These are phyloP conservation scores for Sporothrix variecibatus DNA, from an alignment of 2,329 filamentous ascomycete genomes.

Conservation along the genomic window DNA sequence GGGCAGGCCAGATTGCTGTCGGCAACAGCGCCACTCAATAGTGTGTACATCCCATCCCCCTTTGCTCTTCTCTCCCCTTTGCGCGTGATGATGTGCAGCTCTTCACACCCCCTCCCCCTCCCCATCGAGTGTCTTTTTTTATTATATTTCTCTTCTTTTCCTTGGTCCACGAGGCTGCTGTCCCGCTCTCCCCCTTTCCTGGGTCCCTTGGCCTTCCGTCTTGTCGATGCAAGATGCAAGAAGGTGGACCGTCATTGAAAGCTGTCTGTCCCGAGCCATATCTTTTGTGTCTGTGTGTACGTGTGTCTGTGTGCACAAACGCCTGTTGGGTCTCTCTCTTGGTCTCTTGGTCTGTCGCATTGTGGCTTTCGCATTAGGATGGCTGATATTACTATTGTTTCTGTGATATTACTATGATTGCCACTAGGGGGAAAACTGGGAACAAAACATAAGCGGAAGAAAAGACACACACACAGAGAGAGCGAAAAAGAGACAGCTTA, in stretches of 20 bases:
- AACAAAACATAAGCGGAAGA: conserved; percentile 15
- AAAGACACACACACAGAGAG: background rate
- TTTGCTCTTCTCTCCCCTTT: background rate
- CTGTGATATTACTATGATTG: conserved; percentile 22
- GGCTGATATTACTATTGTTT: conserved; percentile 20
- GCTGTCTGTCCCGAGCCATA: background rate
- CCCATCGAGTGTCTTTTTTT: background rate
- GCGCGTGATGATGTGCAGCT: conserved; percentile 2
- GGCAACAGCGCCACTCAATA: conserved; percentile 27
- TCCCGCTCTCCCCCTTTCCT: conserved; percentile 12
- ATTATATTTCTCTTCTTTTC: background rate
- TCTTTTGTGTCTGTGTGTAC: background rate
- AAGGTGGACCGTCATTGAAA: background rate
- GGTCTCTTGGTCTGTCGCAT: conserved; percentile 7
- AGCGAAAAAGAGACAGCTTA: background rate
- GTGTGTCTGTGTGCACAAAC: background rate
- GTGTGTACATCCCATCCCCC: conserved; percentile 22
- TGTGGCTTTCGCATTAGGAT: conserved; percentile 21
- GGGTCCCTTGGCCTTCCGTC: background rate
- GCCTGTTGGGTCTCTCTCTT: background rate
- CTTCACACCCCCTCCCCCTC: background rate
- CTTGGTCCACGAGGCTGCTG: conserved; percentile 1
- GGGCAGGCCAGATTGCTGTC: conserved; percentile 28
- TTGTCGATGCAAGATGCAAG: conserved; percentile 2
- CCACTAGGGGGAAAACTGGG: conserved; percentile 17